phyloP scores from a whole-genome alignment of 2,329 filamentous ascomycete genomes.

The Penicillium sclerotiorum region DNA sequence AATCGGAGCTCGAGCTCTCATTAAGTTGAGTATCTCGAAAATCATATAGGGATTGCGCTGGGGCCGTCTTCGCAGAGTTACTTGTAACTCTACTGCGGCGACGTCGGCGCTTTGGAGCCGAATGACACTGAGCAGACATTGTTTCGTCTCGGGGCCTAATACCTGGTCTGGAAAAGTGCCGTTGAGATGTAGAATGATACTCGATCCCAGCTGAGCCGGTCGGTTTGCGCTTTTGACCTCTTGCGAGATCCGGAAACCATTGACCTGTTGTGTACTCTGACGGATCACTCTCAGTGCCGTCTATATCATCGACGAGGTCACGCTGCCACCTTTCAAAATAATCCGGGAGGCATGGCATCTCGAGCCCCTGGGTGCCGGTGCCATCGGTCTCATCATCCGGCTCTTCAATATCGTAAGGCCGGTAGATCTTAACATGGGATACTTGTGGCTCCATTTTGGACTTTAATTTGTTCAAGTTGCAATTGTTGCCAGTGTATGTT shows the following conservation, averaged over 20 bases:
- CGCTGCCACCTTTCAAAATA: constrained; percentile 33
- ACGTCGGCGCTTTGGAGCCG: constrained; percentile 31
- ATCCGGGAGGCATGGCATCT: constrained; percentile 24
- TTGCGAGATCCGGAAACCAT: constrained; percentile 18
- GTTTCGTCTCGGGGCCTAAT: constrained; percentile 15
- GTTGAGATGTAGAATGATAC: constrained; percentile 4
- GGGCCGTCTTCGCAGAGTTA: constrained; percentile 13
- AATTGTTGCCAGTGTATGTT: constrained; percentile 24
- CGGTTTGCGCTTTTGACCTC: constrained; percentile 42
- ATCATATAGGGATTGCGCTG: constrained; percentile 12
- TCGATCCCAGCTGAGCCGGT: constrained; percentile 15
- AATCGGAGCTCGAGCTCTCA: constrained; percentile 24
- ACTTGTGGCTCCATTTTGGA: background rate
- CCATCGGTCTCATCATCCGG: constrained; percentile 30
- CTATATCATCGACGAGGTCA: constrained; percentile 39
- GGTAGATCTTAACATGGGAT: constrained; percentile 32
- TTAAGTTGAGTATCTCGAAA: constrained; percentile 21
- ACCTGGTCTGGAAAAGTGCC: constrained; percentile 5
- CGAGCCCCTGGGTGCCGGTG: background rate
- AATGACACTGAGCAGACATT: constrained; percentile 10
- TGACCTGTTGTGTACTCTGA: constrained; percentile 17
- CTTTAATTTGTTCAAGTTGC: too few species aligned
- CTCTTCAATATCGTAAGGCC: constrained; percentile 45
- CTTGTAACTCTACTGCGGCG: constrained; percentile 24
- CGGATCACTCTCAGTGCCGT: constrained; percentile 33